Evolutionary conservation across 345 rosid genomes (phyloP).

Genomic region (Arabidopsis suecica): DNA sequence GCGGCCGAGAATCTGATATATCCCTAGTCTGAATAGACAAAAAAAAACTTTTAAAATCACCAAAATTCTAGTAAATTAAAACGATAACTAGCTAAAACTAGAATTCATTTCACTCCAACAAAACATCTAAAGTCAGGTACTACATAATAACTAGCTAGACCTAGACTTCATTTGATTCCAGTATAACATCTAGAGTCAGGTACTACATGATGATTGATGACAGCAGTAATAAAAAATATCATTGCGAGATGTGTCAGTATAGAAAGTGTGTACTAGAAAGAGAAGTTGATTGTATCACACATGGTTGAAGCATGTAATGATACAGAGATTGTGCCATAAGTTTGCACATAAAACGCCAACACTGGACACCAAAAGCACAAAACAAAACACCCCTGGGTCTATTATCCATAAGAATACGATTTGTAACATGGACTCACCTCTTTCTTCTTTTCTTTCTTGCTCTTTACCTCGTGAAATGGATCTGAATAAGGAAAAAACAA

Average conservation of each 20-base stretch:
- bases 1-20: constrained; percentile 61
- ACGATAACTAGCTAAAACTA: constrained; percentile 7
- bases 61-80: constrained; percentile 1
- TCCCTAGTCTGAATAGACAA: constrained; percentile 70
- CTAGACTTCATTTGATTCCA: neutral
- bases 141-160: constrained; percentile 12
- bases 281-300: constrained; percentile 15
- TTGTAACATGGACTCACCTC: constrained; percentile 59
- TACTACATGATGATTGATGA: neutral
- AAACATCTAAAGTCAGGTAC: constrained; percentile 1
- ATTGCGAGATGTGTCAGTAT: no score
- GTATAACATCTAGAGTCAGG: constrained; percentile 1
- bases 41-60: neutral
- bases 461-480: constrained; percentile 97
- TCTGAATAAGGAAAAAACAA: constrained; percentile 51
- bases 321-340: constrained; percentile 2
- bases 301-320: neutral
- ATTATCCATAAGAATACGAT: neutral
- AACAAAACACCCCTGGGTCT: neutral
- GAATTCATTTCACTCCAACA: constrained; percentile 4
- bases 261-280: constrained; percentile 5
- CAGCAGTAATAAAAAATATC: neutral
- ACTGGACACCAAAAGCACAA: constrained; percentile 7
- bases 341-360: constrained; percentile 12
- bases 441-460: constrained; percentile 93